phyloP scores from a whole-genome alignment of 176 grass and related monocot genomes.

The Oryza glumipatula region DNA sequence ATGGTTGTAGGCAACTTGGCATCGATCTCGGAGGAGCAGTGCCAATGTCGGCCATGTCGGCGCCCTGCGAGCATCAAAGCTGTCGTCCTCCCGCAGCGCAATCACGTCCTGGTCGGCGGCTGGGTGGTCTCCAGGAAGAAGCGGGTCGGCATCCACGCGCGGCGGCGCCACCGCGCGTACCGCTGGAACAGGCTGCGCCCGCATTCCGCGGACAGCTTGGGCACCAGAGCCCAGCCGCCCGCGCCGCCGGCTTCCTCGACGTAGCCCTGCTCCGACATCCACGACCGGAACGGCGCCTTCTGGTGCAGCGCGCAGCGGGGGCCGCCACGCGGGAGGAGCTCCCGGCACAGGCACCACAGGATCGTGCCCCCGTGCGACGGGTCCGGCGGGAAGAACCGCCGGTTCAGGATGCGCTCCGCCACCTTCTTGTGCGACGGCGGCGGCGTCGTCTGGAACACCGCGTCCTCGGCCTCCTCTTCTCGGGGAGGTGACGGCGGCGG shows the following conservation, averaged over 20 bases:
- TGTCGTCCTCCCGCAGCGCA: not conserved
- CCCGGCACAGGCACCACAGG: constrained; percentile 26
- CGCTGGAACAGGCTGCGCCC: not conserved
- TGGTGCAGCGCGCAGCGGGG: constrained; percentile 35
- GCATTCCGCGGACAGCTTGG: not conserved
- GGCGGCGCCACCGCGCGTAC: constrained; percentile 35
- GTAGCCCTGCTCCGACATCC: constrained; percentile 7
- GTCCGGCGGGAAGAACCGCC: not conserved
- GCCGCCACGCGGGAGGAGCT: constrained; percentile 18
- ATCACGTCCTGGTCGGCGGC: not conserved
- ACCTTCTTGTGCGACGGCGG: not conserved
- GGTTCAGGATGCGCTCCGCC: not conserved
- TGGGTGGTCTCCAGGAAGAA: constrained; percentile 25
- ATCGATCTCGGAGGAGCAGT: not conserved
- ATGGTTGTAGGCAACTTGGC: not conserved
- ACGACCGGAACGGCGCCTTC: not conserved
- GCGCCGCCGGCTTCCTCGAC: not conserved
- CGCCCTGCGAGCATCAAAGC: not conserved
- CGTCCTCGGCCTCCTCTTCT: not conserved
- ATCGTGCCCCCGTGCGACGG: constrained; percentile 9
- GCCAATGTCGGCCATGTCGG: not conserved
- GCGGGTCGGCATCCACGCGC: constrained; percentile 24
- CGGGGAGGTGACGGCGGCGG: too few relatives aligned
- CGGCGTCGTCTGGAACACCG: not conserved
- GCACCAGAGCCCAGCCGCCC: constrained; percentile 21